These are phyloP conservation scores for Lepidium didymum DNA, from an alignment of 345 rosid genomes.

Conservation along the genomic window DNA sequence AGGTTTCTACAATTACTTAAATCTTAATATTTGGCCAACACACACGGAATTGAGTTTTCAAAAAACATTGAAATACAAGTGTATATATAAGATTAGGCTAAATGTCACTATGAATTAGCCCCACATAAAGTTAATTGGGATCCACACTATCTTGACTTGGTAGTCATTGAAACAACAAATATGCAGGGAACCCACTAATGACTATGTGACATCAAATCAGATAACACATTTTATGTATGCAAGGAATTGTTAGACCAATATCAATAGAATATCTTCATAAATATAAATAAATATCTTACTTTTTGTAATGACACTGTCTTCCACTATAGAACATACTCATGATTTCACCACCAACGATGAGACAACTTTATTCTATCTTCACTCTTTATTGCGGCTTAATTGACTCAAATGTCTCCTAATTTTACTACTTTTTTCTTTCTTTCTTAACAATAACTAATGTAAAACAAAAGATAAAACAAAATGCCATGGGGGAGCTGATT, in stretches of 20 bases:
- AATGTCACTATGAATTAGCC: neutral
- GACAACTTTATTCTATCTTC: slow-evolving; percentile 3
- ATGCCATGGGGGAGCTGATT: no score
- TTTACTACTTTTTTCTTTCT: neutral
- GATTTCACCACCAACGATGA: slow-evolving; percentile 16
- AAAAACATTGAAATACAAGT: no score
- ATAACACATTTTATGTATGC: no score
- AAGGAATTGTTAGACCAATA: neutral
- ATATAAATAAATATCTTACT: no score
- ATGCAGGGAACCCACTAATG: neutral
- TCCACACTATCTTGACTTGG: neutral
- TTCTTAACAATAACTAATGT: no score
- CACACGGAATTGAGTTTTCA: no score
- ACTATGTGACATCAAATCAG: no score
- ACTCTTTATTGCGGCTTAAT: neutral
- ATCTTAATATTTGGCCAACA: no score
- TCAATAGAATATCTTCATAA: no score
- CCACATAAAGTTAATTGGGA: neutral
- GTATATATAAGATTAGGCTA: neutral
- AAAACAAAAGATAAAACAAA: no score
- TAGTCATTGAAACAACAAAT: neutral
- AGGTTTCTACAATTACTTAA: no score
- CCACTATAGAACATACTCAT: slow-evolving; percentile 25
- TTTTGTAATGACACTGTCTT: no score
- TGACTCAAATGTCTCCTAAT: neutral